Evolutionary conservation across 495 filamentous ascomycete species (phyloP).

Genomic region (Neurospora tetrasperma): DNA sequence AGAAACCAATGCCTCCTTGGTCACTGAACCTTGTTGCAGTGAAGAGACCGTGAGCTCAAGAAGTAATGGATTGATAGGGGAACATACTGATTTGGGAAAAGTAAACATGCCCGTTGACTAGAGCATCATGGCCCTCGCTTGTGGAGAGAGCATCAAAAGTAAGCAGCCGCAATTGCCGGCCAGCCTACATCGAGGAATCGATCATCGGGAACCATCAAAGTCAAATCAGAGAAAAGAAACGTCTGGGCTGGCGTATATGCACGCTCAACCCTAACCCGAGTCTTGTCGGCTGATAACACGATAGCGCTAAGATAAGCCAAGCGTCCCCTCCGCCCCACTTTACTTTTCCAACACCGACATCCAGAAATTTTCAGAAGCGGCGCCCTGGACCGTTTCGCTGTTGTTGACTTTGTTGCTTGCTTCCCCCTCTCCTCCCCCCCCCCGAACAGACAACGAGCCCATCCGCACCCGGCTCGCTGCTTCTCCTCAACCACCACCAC

Average conservation of each 20-base stretch:
- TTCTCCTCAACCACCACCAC: background rate
- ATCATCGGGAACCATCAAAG: background rate
- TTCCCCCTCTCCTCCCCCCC: background rate
- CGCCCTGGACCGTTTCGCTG: background rate
- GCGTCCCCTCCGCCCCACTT: conserved; percentile 7
- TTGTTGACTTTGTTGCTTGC: background rate
- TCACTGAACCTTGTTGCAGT: background rate
- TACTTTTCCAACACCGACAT: conserved; percentile 8
- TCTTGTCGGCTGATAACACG: background rate
- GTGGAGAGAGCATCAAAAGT: background rate
- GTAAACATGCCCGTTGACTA: background rate
- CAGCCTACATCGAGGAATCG: background rate
- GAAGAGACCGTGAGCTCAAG: background rate
- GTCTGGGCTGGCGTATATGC: background rate
- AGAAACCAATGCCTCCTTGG: background rate
- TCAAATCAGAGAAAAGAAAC: no score
- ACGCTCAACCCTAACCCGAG: background rate
- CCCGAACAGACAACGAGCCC: background rate
- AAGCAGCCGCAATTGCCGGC: background rate
- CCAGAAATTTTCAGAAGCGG: conserved; percentile 10
- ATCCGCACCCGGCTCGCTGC: background rate
- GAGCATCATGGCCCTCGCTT: background rate
- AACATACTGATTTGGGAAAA: background rate
- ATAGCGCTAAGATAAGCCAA: conserved; percentile 5
- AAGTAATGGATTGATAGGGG: background rate